These are phyloP conservation scores for Lachancea dasiensis DNA, from an alignment of 805 yeast species.

Conservation along the genomic window DNA sequence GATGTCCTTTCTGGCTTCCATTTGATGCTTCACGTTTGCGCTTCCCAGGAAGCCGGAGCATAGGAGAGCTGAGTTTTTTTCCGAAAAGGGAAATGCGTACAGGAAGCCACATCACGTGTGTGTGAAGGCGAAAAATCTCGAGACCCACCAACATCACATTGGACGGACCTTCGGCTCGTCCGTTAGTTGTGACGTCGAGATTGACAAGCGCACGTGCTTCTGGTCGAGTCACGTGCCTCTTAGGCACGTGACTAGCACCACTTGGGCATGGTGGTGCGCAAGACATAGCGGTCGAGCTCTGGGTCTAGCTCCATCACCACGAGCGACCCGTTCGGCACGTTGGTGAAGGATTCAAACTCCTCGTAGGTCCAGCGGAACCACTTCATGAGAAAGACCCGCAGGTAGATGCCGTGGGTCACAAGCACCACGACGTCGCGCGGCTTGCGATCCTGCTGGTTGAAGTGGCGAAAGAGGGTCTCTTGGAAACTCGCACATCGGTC, in stretches of 20 bases:
- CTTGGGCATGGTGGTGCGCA: conserved; percentile 57
- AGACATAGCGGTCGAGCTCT: conserved; percentile 44
- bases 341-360: conserved; percentile 74
- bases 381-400: conserved; percentile 85
- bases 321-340: conserved; percentile 80
- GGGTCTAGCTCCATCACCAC: conserved; percentile 64
- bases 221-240: background rate
- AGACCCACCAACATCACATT: background rate
- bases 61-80: no score
- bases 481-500: conserved; percentile 88
- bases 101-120: no score
- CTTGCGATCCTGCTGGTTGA: conserved; percentile 45
- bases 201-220: no score
- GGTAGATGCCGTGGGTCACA: conserved; percentile 93
- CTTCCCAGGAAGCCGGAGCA: conserved; percentile 4
- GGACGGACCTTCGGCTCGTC: no score
- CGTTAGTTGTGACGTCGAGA: no score
- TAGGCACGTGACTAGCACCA: conserved; percentile 51
- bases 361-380: conserved; percentile 95
- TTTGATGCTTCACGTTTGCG: no score
- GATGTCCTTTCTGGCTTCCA: no score
- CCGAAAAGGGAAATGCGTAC: background rate
- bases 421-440: conserved; percentile 79
- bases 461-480: conserved; percentile 79
- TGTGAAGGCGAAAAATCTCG: background rate